Evolutionary conservation across 2,329 filamentous ascomycete genomes (phyloP).

Genomic region (Cercospora beticola): DNA sequence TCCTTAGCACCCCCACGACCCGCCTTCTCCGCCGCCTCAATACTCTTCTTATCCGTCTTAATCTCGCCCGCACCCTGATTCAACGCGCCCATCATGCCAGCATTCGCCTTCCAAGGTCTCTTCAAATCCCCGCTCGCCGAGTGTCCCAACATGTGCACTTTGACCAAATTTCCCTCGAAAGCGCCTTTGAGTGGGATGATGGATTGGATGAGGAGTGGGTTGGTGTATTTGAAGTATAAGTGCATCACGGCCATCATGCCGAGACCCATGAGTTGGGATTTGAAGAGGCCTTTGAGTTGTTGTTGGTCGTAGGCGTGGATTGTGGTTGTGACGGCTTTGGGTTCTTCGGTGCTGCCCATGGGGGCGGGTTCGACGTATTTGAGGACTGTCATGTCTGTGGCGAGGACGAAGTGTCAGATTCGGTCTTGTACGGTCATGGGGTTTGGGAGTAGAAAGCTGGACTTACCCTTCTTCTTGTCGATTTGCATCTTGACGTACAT

Average conservation of each 20-base stretch:
- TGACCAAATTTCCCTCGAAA: slow-evolving; percentile 91
- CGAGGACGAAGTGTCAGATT: neutral
- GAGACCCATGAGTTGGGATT: slow-evolving; percentile 90
- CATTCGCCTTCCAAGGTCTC: slow-evolving; percentile 87
- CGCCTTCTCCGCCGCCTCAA: slow-evolving; percentile 53
- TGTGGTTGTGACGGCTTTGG: slow-evolving; percentile 94
- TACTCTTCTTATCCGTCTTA: slow-evolving; percentile 74
- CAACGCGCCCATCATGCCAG: slow-evolving; percentile 78
- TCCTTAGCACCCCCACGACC: slow-evolving; percentile 54
- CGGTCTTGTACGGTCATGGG: too few species aligned
- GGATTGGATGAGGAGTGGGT: slow-evolving; percentile 96
- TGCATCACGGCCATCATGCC: slow-evolving; percentile 99
- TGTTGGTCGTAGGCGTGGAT: slow-evolving; percentile 89
- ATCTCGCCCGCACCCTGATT: slow-evolving; percentile 62
- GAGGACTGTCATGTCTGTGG: slow-evolving; percentile 85
- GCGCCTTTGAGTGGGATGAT: slow-evolving; percentile 97
- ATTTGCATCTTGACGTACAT: slow-evolving; percentile 81
- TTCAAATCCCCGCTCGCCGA: slow-evolving; percentile 87
- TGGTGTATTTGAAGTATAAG: slow-evolving; percentile 99
- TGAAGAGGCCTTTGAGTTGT: slow-evolving; percentile 82
- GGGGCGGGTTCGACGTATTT: slow-evolving; percentile 97
- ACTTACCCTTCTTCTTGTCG: slow-evolving; percentile 93
- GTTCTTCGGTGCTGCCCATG: slow-evolving; percentile 90
- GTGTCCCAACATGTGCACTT: slow-evolving; percentile 89
- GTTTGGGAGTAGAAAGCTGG: neutral